Evolutionary conservation across 2,329 filamentous ascomycete species (phyloP).

Genomic region (Alternaria dauci): DNA sequence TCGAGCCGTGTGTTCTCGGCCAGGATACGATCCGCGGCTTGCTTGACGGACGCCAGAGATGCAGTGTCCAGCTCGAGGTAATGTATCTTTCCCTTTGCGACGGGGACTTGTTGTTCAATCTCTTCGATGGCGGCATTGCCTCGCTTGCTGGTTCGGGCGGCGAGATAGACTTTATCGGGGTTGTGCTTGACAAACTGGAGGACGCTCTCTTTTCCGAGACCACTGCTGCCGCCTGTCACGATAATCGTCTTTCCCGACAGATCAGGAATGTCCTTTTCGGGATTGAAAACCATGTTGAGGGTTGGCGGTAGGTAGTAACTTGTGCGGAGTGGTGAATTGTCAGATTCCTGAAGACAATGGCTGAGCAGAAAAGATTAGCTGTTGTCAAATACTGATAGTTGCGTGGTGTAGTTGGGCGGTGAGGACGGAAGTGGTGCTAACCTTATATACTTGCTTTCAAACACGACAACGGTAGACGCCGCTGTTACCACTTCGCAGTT

Average conservation of each 20-base stretch:
- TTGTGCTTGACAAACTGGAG: slow-evolving; percentile 52
- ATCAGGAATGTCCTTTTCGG: slow-evolving; percentile 25
- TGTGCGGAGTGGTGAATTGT: background rate
- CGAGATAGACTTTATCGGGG: slow-evolving; percentile 53
- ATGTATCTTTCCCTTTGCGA: slow-evolving; percentile 4
- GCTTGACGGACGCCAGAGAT: slow-evolving; percentile 42
- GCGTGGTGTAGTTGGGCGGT: background rate
- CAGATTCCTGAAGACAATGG: background rate
- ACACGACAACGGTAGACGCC: background rate
- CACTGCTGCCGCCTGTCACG: slow-evolving; percentile 49
- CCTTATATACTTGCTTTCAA: background rate
- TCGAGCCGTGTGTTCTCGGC: slow-evolving; percentile 45
- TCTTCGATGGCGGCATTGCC: slow-evolving; percentile 18
- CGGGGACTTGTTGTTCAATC: slow-evolving; percentile 12
- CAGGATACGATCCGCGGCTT: slow-evolving; percentile 41
- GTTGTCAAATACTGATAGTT: background rate
- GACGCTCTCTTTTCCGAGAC: slow-evolving; percentile 55
- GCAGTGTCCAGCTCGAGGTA: slow-evolving; percentile 43
- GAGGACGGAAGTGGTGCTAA: background rate
- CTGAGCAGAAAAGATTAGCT: background rate
- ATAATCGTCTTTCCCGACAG: slow-evolving; percentile 28
- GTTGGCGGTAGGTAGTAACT: background rate
- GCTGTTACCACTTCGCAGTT: background rate
- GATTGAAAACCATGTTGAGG: slow-evolving; percentile 23
- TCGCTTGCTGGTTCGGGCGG: slow-evolving; percentile 41